Base-by-base conservation (phyloP, 768 basidiomycete species). In the Termitomyces sp. region DNA sequence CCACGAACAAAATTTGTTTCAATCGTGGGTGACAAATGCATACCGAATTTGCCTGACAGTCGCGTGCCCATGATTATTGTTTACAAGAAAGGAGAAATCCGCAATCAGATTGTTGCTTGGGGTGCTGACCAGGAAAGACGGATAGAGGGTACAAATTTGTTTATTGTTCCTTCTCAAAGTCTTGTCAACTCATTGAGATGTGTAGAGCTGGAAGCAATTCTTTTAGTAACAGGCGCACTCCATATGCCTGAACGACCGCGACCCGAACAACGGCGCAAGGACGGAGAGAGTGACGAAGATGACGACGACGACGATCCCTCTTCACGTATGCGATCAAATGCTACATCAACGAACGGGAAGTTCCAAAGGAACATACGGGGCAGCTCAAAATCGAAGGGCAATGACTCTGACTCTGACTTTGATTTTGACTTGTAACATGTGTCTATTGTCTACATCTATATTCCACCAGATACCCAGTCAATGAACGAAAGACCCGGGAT, bases 1-100 rank as follows among this genome's bases (percentile, higher is more conserved):
- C 92, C 94, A 2, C 87, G 88, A 48, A 91, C 94, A 12, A 98
- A 98, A 74, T 97, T 99, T 64, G 89, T 98, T 60, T 93, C 92
- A 12, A 98, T 98, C 64, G 85, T 94, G 4, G 94, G 94, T 38
- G 84, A 92, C 73, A 94, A 94, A 71, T 96, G 94, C 75, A 97
- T 99, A 64, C 86, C 91, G n/a, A 88, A 98, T 72, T 86, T 98
- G 36, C 96, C 95, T 14, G 97, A 98, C 65, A 78, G 83, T 38
- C 86, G 94, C 53, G 73, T 94, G 42, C 97, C 97, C 1, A 98
- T 96, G 79, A 75, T 98, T 57, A 86, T 99, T 62, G 75, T 96
- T 32, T 98, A 99, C 72, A 85, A 90, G 47, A 88, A 88, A 63
- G 97, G 97, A n/a, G 89, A 94, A 45, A 88, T 98, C 35, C 77